Percentiles rank a stretch among this genome's conserved stretches.
Evolutionary conservation across 2,329 filamentous ascomycete species (phyloP).

Genomic region (Ophiocordyceps camponoti-floridani): DNA sequence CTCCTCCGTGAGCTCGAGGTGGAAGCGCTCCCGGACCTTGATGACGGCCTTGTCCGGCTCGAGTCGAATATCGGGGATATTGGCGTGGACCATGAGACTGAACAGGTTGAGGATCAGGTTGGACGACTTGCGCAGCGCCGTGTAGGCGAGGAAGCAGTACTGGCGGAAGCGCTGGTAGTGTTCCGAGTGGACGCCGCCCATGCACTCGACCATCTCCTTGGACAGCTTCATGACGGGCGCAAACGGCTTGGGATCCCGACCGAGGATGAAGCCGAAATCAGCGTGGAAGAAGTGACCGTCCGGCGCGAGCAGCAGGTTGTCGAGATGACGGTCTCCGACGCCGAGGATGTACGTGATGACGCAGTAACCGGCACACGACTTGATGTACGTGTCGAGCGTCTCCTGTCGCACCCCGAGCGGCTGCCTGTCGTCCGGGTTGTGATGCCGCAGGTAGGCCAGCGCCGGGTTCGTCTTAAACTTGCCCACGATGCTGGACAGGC

Average conservation of each 20-base stretch:
- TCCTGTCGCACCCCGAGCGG: conserved; percentile 80
- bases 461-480: conserved; percentile 63
- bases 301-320: conserved; percentile 82
- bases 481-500: conserved; percentile 62
- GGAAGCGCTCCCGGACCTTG: conserved; percentile 90
- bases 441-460: conserved; percentile 68
- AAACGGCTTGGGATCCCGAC: conserved; percentile 92
- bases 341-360: conserved; percentile 97
- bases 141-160: conserved; percentile 91
- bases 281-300: conserved; percentile 95
- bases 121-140: conserved; percentile 72
- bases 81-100: conserved; percentile 91
- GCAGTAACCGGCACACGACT: conserved; percentile 92
- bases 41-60: conserved; percentile 87
- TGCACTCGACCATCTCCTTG: conserved; percentile 96
- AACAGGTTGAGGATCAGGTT: conserved; percentile 92
- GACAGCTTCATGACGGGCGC: conserved; percentile 93
- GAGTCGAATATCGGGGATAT: conserved; percentile 85
- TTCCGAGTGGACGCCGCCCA: conserved; percentile 69
- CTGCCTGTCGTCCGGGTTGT: conserved; percentile 73
- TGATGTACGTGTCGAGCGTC: conserved; percentile 85
- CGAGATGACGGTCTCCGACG: conserved; percentile 86
- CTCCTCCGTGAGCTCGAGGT: conserved; percentile 78
- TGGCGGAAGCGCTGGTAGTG: conserved; percentile 84
- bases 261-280: conserved; percentile 95